Conservation (phyloP, 176 grass and related monocot species). For the Saccharum officinarum region DNA sequence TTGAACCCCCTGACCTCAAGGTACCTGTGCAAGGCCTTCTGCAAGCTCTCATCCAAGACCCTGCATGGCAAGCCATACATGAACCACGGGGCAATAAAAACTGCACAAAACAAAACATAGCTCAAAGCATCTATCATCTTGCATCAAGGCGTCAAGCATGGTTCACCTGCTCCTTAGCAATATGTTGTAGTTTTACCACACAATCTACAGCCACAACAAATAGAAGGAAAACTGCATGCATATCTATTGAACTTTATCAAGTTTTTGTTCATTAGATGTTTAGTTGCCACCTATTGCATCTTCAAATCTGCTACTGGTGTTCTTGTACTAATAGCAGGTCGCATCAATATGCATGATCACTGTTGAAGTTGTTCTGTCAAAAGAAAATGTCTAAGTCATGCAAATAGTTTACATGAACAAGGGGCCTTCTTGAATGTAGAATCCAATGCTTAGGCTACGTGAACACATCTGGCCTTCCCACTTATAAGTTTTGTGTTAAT, state of each 20-base stretch:
- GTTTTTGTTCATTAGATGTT: background rate
- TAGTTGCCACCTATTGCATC: background rate
- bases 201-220: background rate
- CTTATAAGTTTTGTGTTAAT: background rate
- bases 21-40: slow-evolving; percentile 69
- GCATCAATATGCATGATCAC: background rate
- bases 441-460: background rate
- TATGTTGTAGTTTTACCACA: background rate
- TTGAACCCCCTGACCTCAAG: slow-evolving; percentile 80
- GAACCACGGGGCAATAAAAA: background rate
- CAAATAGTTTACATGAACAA: background rate
- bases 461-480: background rate
- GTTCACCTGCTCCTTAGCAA: background rate
- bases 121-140: background rate
- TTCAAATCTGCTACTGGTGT: background rate
- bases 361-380: background rate
- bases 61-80: slow-evolving; percentile 37
- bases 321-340: background rate
- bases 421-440: background rate
- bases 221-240: too few species aligned
- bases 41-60: slow-evolving; percentile 77
- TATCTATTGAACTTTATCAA: background rate
- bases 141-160: background rate
- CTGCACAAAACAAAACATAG: background rate
- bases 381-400: background rate